Percentiles rank a stretch among this genome's conserved stretches.
Evolutionary conservation across 2,329 filamentous ascomycete genomes (phyloP).

Genomic region (Talaromyces sp.): DNA sequence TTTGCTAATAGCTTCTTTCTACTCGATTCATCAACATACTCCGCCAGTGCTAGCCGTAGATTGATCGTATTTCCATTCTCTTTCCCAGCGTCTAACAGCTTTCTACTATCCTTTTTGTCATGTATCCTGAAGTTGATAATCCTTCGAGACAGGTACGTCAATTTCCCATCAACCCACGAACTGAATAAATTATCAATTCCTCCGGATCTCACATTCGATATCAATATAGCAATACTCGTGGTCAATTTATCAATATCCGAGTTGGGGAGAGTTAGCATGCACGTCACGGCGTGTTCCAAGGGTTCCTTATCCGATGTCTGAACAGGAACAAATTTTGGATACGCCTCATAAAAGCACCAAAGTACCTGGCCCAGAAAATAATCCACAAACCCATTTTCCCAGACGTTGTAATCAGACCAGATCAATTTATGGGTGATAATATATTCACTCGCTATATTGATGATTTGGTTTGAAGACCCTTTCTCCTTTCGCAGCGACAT

Average conservation of each 20-base stretch:
- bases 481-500: constrained; percentile 1
- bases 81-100: background rate
- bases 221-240: background rate
- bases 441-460: constrained; percentile 1
- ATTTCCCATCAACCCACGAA: constrained; percentile 6
- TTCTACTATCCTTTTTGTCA: background rate
- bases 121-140: background rate
- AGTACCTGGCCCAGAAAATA: constrained; percentile 12
- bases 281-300: background rate
- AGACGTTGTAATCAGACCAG: background rate
- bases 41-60: constrained; percentile 1
- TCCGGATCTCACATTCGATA: background rate
- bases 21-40: background rate
- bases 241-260: constrained; percentile 8
- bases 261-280: background rate
- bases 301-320: background rate
- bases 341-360: constrained; percentile 13
- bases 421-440: background rate
- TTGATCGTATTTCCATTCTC: constrained; percentile 4
- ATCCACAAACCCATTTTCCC: background rate
- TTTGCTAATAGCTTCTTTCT: background rate
- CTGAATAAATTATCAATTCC: background rate
- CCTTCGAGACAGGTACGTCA: background rate
- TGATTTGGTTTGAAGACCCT: background rate
- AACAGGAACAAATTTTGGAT: background rate